Evolutionary conservation across 352 stramenopile species (phyloP).

Genomic region (Globisporangium okanoganense): DNA sequence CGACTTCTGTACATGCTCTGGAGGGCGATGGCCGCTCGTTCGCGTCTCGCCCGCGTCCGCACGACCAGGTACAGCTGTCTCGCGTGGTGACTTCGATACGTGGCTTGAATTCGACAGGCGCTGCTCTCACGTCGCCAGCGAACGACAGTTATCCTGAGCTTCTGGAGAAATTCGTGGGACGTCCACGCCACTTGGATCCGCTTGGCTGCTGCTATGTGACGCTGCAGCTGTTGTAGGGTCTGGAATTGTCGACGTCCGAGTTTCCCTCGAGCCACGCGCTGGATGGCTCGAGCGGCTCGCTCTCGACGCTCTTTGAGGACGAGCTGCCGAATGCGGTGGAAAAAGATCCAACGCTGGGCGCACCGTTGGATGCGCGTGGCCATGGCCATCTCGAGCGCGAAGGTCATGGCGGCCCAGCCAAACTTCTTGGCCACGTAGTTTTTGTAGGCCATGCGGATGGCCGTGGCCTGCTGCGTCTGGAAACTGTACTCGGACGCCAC

Average conservation of each 20-base stretch:
- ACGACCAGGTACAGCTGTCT: conserved; percentile 24
- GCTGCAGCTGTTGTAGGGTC: neutral
- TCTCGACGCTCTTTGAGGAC: conserved; percentile 13
- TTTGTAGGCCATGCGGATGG: conserved; percentile 47
- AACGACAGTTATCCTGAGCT: conserved; percentile 4
- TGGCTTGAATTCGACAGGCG: conserved; percentile 22
- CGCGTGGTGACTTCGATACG: conserved; percentile 13
- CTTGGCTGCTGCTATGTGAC: neutral
- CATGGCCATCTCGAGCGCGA: conserved; percentile 35
- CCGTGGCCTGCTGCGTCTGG: conserved; percentile 20
- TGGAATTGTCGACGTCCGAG: conserved; percentile 11
- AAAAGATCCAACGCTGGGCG: conserved; percentile 28
- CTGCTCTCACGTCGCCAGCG: conserved; percentile 18
- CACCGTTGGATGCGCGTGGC: conserved; percentile 35
- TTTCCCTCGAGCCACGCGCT: conserved; percentile 22
- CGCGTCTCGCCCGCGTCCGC: conserved; percentile 22
- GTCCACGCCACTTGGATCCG: conserved; percentile 38
- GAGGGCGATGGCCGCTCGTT: conserved; percentile 35
- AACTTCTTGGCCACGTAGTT: conserved; percentile 68
- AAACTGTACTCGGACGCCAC: conserved; percentile 8
- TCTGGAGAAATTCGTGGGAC: conserved; percentile 18
- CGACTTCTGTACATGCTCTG: conserved; percentile 39
- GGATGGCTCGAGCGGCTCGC: conserved; percentile 23
- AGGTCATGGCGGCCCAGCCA: conserved; percentile 41
- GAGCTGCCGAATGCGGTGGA: conserved; percentile 15